phyloP scores from a whole-genome alignment of 257 asterid genomes.

The Rauvolfia tetraphylla region DNA sequence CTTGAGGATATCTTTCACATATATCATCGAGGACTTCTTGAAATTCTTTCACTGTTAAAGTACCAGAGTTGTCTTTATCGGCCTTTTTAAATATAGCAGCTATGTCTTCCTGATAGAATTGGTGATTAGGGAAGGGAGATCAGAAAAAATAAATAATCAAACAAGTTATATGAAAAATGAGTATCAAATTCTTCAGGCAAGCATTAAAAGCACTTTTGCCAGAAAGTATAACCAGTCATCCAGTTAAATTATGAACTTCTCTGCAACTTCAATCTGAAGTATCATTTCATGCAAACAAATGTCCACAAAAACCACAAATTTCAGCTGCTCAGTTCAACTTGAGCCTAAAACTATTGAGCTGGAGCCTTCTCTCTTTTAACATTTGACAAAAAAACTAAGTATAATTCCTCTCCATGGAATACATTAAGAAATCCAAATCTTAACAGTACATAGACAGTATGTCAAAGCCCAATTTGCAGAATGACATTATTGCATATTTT shows the following conservation, averaged over 20 bases:
- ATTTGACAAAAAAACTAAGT: background rate
- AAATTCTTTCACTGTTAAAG: slow-evolving; percentile 83
- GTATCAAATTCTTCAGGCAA: background rate
- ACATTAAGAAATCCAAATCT: background rate
- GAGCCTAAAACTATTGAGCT: background rate
- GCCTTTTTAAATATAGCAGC: slow-evolving; percentile 81
- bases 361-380: background rate
- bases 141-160: background rate
- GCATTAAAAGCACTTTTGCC: background rate
- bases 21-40: slow-evolving; percentile 78
- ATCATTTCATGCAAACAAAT: background rate
- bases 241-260: background rate
- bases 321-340: background rate
- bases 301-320: background rate
- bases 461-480: background rate
- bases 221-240: background rate
- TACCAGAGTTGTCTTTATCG: slow-evolving; percentile 86
- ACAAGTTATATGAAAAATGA: background rate
- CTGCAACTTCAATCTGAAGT: background rate
- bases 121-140: background rate
- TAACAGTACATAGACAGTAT: background rate
- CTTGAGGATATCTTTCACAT: slow-evolving; percentile 91
- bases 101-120: slow-evolving; percentile 63
- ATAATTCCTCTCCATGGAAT: background rate
- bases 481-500: background rate